Base-by-base conservation (phyloP, 208 protist genomes). In the Acanthamoeba triangularis region DNA sequence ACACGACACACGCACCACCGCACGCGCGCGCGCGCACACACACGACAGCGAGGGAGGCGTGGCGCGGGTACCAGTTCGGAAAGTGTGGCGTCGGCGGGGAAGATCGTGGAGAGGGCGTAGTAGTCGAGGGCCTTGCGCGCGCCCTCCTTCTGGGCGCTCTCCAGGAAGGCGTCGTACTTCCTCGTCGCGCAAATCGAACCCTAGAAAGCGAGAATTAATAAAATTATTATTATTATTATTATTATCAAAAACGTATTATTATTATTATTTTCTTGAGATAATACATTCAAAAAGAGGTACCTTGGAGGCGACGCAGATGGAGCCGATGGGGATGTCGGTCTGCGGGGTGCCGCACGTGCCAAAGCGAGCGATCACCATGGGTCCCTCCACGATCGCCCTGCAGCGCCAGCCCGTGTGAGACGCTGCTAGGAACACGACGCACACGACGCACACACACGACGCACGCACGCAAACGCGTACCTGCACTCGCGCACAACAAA, bases 401-500 rank as follows among this genome's bases (percentile, higher is more conserved):
- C 37, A 25, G 30, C 14, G 33, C 11, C 28, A 6, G 33, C 37
- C 61, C 23, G 28, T 11, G 61, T 44, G 8, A 47, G 30, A 18
- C 13, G 18, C 33, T 11, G 69, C 33, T 1, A 33, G 69, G n/a
- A 28, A 35, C 8, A 52, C 41, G 3, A 25, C 49, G n/a, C n/a
- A n/a, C n/a, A n/a, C n/a, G n/a, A 37, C 61, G 28, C 61, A 7
- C 23, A 3, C 61, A 67, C 23, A 7, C 61, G 13, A 20, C 28
- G 61, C 23, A 67, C 8, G 61, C 61, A 78, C 37, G 33, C n/a
- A n/a, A n/a, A n/a, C 37, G 14, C 69, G 25, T 74, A 78, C 69
- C 69, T 52, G 80, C 80, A 74, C 91, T 98, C 97, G 63, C 97
- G 94, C 63, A 98, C 88, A 8, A 96, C 56, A 85, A 98, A 98